Evolutionary conservation across 2,329 filamentous ascomycete genomes (phyloP), one percentile per base, ranked within the genome.

Genomic region (Aspergillus sp.): DNA sequence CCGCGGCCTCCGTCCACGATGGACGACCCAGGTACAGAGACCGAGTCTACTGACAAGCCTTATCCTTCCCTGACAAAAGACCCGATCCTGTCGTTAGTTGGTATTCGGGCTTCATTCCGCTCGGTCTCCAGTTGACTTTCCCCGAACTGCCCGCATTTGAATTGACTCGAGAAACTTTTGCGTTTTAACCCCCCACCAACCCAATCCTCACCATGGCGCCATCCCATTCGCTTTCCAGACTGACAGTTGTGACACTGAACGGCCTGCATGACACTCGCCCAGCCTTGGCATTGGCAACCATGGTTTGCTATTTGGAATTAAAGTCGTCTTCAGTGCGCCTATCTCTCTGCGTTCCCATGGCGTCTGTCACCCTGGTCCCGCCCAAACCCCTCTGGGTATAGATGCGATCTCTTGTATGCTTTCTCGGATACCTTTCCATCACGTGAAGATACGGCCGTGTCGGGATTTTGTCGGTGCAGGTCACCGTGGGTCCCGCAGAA

Each of bases 391-490:
- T 53, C 45, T 22, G 5, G 26, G 15, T 44, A 38, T 49, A 55
- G 56, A 43, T 22, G 18, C 34, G 48, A 42, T 44, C 38, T 20
- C 15, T 36, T 34, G 43, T 18, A 39, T 48, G 57, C 59, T 55
- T 57, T 55, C 26, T 4, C 26, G 56, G 57, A 32, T 58, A 38
- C 45, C 24, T 47, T 56, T 55, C 36, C 24, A 47, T 64, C 62
- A 64, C 58, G 60, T 64, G 62, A 55, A 12, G 18, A 15, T 18
- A 48, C 48, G 22, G 24, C 38, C 50, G 1, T 20, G 42, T 50
- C 11, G 24, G 45, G 53, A 9, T 30, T 30, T 9, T 30, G 8
- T 9, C 26, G 4, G 26, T 30, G 26, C 26, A 11, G 26, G 9
- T 30, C 26, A 30, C 26, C 9, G 26, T 30, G 26, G 26, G 11